Conservation (phyloP, 2,329 filamentous ascomycete genomes). For the Calonectria hawksworthii region DNA sequence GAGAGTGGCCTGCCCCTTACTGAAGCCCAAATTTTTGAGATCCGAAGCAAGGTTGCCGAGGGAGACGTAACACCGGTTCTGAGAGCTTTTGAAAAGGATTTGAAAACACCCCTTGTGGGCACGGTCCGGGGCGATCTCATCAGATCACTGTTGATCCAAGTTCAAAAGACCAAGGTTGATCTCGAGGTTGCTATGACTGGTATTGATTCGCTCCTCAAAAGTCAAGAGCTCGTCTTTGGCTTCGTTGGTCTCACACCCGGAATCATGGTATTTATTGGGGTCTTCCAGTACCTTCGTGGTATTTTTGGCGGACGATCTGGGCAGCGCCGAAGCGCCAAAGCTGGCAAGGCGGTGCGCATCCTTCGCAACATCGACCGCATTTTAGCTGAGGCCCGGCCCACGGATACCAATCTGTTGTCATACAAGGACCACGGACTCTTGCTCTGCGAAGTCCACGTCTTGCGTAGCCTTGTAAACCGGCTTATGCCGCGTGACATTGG, state of each 20-base stretch:
- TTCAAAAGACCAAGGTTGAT: constrained; percentile 99
- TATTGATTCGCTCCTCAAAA: constrained; percentile 94
- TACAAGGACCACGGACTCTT: constrained; percentile 95
- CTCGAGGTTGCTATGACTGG: constrained; percentile 96
- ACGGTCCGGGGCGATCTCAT: constrained; percentile 89
- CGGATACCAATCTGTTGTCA: constrained; percentile 80
- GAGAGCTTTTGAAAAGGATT: constrained; percentile 90
- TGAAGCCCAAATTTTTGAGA: constrained; percentile 78
- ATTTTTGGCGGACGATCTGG: constrained; percentile 80
- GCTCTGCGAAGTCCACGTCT: constrained; percentile 88
- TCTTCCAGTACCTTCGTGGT: constrained; percentile 78
- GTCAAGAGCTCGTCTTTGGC: constrained; percentile 97
- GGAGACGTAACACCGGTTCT: constrained; percentile 95
- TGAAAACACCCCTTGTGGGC: constrained; percentile 85
- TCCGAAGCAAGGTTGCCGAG: constrained; percentile 85
- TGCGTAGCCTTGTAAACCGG: constrained; percentile 72
- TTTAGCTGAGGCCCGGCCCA: constrained; percentile 76
- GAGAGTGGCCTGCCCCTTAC: constrained; percentile 65
- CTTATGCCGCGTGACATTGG: constrained; percentile 82
- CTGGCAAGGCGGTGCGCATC: constrained; percentile 80
- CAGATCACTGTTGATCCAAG: constrained; percentile 91
- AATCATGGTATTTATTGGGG: constrained; percentile 85
- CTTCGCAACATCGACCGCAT: constrained; percentile 91
- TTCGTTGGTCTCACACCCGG: constrained; percentile 95
- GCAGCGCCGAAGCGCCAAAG: constrained; percentile 72